These are phyloP conservation scores for Cercospora brassicicola DNA, from an alignment of 2,329 filamentous ascomycete species.

Conservation along the genomic window DNA sequence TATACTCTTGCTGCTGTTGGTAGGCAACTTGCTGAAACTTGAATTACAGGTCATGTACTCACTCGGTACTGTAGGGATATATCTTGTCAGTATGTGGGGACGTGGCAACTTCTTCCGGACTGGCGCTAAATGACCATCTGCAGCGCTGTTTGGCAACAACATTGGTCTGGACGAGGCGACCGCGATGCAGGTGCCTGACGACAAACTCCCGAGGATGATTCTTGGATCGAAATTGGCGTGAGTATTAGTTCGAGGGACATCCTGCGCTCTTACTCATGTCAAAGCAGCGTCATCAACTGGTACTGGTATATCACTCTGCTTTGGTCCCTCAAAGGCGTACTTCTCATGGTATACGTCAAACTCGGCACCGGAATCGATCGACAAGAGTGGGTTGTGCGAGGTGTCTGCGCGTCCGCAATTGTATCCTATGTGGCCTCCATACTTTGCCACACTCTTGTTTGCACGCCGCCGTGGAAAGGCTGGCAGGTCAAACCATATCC, in stretches of 20 bases:
- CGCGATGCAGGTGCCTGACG: slow-evolving; percentile 33
- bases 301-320: slow-evolving; percentile 41
- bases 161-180: slow-evolving; percentile 35
- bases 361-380: slow-evolving; percentile 33
- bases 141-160: slow-evolving; percentile 36
- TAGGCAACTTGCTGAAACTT: not conserved
- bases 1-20: slow-evolving; percentile 4
- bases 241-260: not conserved
- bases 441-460: slow-evolving; percentile 37
- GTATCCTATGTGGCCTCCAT: slow-evolving; percentile 35
- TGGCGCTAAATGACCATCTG: not conserved
- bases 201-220: slow-evolving; percentile 27
- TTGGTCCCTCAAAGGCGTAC: slow-evolving; percentile 39
- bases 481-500: slow-evolving; percentile 39
- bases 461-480: slow-evolving; percentile 33
- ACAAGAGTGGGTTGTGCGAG: slow-evolving; percentile 31
- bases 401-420: slow-evolving; percentile 30
- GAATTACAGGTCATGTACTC: slow-evolving; percentile 16
- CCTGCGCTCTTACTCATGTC: slow-evolving; percentile 5
- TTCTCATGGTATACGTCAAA: slow-evolving; percentile 38
- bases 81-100: slow-evolving; percentile 15
- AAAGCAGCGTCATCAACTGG: slow-evolving; percentile 34
- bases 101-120: not conserved
- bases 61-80: slow-evolving; percentile 24
- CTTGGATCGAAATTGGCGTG: slow-evolving; percentile 37